Evolutionary conservation across 495 filamentous ascomycete genomes (phyloP).

Genomic region (Bacidia gigantensis): DNA sequence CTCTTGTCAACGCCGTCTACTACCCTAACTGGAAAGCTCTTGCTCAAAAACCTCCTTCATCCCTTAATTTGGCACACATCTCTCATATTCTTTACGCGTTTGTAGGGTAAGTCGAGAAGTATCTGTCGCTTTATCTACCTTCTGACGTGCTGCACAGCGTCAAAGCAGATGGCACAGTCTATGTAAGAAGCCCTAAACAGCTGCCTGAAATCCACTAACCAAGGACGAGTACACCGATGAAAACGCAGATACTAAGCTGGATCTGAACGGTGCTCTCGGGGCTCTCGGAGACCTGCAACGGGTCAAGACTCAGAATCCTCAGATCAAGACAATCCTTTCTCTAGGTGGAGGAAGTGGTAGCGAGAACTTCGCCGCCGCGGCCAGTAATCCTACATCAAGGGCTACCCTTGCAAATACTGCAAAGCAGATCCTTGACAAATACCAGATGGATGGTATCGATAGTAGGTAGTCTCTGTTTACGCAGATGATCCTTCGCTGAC

Average conservation of each 20-base stretch:
- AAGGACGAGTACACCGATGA: slow-evolving; percentile 63
- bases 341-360: slow-evolving; percentile 72
- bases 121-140: slow-evolving; percentile 8
- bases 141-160: slow-evolving; percentile 34
- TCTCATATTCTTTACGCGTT: slow-evolving; percentile 86
- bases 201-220: background rate
- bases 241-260: slow-evolving; percentile 67
- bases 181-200: slow-evolving; percentile 36
- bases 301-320: slow-evolving; percentile 60
- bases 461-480: slow-evolving; percentile 32
- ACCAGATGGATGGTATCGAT: slow-evolving; percentile 75
- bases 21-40: slow-evolving; percentile 82
- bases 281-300: slow-evolving; percentile 63
- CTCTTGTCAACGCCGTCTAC: slow-evolving; percentile 57
- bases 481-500: background rate
- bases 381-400: slow-evolving; percentile 42
- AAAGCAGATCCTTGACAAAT: slow-evolving; percentile 55
- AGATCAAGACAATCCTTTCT: slow-evolving; percentile 71
- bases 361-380: slow-evolving; percentile 51
- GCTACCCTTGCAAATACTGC: slow-evolving; percentile 65
- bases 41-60: slow-evolving; percentile 60
- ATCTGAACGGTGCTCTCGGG: slow-evolving; percentile 64
- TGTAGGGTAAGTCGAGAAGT: slow-evolving; percentile 40
- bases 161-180: slow-evolving; percentile 64
- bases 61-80: slow-evolving; percentile 52